These are phyloP conservation scores for Sonneratia alba DNA, from an alignment of 345 rosid genomes.

Conservation along the genomic window DNA sequence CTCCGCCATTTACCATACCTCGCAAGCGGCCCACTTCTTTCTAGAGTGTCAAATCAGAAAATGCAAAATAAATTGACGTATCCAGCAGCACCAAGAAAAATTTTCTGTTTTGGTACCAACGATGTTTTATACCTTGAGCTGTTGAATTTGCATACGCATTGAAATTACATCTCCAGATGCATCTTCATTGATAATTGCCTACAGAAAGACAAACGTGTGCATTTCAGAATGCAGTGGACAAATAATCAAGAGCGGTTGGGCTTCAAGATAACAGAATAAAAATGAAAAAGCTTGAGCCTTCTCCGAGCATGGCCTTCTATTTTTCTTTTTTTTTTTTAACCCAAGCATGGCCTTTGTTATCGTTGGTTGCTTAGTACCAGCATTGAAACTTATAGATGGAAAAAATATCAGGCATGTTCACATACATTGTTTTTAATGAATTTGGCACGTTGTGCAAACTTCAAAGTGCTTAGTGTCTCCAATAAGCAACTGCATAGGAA, in stretches of 20 bases:
- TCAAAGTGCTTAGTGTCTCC: conserved; percentile 94
- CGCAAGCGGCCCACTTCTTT: conserved; percentile 71
- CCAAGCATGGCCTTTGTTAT: neutral
- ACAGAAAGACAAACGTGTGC: neutral
- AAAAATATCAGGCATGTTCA: conserved; percentile 4
- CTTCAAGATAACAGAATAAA: neutral
- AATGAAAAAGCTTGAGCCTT: neutral
- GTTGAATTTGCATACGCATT: conserved; percentile 92
- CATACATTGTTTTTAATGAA: conserved; percentile 90
- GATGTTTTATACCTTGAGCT: conserved; percentile 54
- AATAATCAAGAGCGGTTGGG: neutral
- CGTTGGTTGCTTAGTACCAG: neutral
- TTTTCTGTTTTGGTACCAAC: neutral
- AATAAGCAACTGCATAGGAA: conserved; percentile 60
- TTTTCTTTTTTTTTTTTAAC: no score
- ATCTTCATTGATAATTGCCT: conserved; percentile 97
- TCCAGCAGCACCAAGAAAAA: neutral
- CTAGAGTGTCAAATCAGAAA: conserved; percentile 25
- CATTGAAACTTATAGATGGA: neutral
- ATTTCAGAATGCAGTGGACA: neutral
- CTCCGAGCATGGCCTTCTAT: neutral
- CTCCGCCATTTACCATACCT: conserved; percentile 42
- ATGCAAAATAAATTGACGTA: neutral
- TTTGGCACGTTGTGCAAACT: conserved; percentile 98
- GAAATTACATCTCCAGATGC: conserved; percentile 93